Percentiles rank a stretch among this genome's conserved stretches.
phyloP scores from a whole-genome alignment of 176 grass and related monocot genomes.

The Stipa capillata region DNA sequence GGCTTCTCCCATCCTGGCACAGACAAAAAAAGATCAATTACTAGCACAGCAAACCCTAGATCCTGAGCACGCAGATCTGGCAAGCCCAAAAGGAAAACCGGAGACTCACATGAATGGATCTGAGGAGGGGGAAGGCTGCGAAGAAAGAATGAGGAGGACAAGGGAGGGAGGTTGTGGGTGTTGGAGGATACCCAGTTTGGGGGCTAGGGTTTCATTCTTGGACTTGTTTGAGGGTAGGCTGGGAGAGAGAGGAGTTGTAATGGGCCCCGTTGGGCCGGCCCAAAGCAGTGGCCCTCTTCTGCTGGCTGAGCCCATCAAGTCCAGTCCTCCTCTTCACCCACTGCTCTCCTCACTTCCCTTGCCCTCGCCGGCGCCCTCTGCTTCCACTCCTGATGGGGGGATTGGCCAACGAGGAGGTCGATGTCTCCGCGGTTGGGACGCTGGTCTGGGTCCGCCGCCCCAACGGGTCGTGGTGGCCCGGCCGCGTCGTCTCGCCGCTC shows the following conservation, averaged over 20 bases:
- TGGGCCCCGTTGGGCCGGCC: not conserved
- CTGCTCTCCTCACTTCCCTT: no score
- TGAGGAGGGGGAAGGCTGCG: slow-evolving; percentile 5
- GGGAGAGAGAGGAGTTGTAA: not conserved
- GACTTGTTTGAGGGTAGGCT: no score
- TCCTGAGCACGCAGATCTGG: not conserved
- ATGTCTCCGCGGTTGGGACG: slow-evolving; percentile 33
- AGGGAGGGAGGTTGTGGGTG: not conserved
- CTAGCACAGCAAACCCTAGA: not conserved
- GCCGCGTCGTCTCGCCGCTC: slow-evolving; percentile 33
- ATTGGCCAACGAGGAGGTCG: not conserved
- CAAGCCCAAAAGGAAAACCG: not conserved
- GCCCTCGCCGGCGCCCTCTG: no score
- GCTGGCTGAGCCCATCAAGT: no score
- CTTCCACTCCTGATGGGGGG: no score
- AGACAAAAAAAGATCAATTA: not conserved
- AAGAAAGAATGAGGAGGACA: slow-evolving; percentile 17
- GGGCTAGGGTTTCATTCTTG: slow-evolving; percentile 12
- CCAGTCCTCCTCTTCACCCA: no score
- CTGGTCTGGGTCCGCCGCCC: slow-evolving; percentile 65
- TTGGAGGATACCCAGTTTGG: not conserved
- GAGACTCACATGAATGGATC: slow-evolving; percentile 19
- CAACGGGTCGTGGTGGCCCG: slow-evolving; percentile 69
- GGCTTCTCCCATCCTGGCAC: slow-evolving; percentile 73
- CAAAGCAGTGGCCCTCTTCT: not conserved